phyloP scores from a whole-genome alignment of 345 rosid genomes.

The Citrus hindsii region DNA sequence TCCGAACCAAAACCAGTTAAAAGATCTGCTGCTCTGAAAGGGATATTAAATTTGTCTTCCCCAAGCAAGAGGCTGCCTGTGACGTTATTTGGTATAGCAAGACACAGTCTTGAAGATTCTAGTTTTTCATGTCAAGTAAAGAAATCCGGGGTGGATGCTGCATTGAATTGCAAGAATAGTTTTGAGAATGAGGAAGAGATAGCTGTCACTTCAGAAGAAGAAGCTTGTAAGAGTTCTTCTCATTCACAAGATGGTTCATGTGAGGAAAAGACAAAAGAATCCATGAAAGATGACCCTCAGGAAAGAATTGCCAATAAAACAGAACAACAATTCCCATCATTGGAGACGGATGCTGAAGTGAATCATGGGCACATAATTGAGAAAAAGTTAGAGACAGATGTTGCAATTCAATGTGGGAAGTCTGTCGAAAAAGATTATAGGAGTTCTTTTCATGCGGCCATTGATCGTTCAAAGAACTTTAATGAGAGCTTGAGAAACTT shows the following conservation, averaged over 20 bases:
- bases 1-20: conserved; percentile 22
- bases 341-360: conserved; percentile 7
- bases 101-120: conserved; percentile 41
- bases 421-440: conserved; percentile 4
- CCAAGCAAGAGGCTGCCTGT: conserved; percentile 42
- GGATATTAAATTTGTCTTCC: conserved; percentile 34
- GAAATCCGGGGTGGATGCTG: conserved; percentile 1
- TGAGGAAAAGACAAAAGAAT: conserved; percentile 15
- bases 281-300: conserved; percentile 16
- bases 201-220: conserved; percentile 11
- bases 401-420: conserved; percentile 6
- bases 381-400: conserved; percentile 12
- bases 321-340: conserved; percentile 9
- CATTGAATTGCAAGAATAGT: conserved; percentile 8
- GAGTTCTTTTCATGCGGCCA: conserved; percentile 9
- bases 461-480: conserved; percentile 42
- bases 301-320: conserved; percentile 14
- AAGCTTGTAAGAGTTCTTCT: neutral
- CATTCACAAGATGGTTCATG: conserved; percentile 4
- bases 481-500: conserved; percentile 48
- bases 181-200: conserved; percentile 8
- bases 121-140: conserved; percentile 15
- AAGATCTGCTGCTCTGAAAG: conserved; percentile 21
- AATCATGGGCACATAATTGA: conserved; percentile 5
- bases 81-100: conserved; percentile 76